These are phyloP conservation scores for Discostella stelligera DNA, from an alignment of 352 stramenopile genomes.

Conservation along the genomic window DNA sequence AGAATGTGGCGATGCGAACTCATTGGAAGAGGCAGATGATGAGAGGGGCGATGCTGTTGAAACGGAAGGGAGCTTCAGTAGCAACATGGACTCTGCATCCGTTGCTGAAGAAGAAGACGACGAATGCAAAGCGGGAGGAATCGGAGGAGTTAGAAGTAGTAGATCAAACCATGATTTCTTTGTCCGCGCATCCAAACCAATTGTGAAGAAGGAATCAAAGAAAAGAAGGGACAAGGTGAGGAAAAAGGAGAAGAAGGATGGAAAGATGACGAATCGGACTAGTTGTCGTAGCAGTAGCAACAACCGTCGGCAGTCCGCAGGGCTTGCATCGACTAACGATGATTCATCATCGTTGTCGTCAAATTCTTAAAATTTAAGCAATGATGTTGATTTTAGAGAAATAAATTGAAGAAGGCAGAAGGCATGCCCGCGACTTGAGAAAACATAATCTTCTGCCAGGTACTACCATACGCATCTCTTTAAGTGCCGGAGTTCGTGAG, in stretches of 20 bases:
- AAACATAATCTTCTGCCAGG: too few relatives aligned
- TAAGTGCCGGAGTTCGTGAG: too few relatives aligned
- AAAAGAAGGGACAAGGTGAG: background rate
- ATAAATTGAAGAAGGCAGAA: too few relatives aligned
- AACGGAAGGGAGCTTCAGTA: background rate
- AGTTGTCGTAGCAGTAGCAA: background rate
- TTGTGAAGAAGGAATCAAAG: background rate
- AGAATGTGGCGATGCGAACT: slow-evolving; percentile 21
- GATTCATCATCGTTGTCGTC: background rate
- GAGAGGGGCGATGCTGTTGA: background rate
- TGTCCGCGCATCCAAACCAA: background rate
- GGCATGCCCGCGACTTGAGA: too few relatives aligned
- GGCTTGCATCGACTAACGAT: background rate
- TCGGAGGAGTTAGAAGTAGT: too few relatives aligned
- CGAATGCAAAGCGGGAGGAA: background rate
- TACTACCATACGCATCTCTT: too few relatives aligned
- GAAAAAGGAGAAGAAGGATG: background rate
- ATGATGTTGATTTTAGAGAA: background rate
- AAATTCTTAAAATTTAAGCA: background rate
- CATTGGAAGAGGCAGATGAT: slow-evolving; percentile 8
- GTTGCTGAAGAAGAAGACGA: background rate
- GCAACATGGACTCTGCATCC: background rate
- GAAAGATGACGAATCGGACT: background rate
- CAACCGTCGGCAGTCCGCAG: background rate
- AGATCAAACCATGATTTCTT: too few relatives aligned